These are phyloP conservation scores for Kwoniella mangroviensis DNA, from an alignment of 768 basidiomycete species.

Conservation along the genomic window DNA sequence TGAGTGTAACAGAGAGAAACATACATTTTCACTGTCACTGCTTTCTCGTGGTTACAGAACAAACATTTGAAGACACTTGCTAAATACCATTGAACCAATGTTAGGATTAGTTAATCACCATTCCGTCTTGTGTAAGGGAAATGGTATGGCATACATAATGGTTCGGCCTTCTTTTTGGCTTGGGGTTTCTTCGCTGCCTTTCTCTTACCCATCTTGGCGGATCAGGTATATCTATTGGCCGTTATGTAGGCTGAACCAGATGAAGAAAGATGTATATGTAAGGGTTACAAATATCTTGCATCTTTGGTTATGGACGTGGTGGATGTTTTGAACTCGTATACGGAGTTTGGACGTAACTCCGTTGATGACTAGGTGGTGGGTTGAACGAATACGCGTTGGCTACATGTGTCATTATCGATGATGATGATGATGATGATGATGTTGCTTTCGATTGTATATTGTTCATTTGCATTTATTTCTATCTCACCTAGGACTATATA, in stretches of 20 bases:
- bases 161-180: conserved; percentile 44
- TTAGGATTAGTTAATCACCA: background rate
- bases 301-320: background rate
- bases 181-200: conserved; percentile 52
- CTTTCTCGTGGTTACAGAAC: conserved; percentile 53
- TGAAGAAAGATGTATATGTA: background rate
- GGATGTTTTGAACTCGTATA: background rate
- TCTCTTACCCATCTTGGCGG: conserved; percentile 51
- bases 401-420: background rate
- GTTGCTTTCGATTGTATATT: background rate
- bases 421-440: background rate
- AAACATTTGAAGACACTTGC: conserved; percentile 56
- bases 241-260: background rate
- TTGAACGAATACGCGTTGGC: background rate
- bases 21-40: conserved; percentile 48
- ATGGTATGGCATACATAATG: conserved; percentile 12
- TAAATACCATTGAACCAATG: conserved; percentile 12
- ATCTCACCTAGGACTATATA: conserved; percentile 1
- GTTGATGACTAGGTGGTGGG: background rate
- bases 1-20: background rate
- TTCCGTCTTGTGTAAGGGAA: background rate
- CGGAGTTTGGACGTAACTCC: conserved; percentile 14
- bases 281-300: background rate
- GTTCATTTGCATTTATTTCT: background rate
- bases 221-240: no score